Evolutionary conservation across 768 basidiomycete genomes (phyloP).

Genomic region (Lentinula detonsa): DNA sequence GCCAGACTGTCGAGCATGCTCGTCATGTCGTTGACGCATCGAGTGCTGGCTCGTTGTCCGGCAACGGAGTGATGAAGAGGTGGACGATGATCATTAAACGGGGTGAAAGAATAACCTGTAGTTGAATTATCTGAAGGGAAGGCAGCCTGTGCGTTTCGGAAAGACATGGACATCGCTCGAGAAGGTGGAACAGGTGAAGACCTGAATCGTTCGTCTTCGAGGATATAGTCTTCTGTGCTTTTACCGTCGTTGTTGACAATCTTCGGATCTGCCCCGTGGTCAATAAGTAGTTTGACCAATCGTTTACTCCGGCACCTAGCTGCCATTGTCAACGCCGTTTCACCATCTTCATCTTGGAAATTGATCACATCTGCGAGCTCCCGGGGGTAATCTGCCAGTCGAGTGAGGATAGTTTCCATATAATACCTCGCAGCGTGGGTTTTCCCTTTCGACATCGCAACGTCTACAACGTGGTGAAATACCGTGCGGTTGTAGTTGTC

Average conservation of each 20-base stretch:
- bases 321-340: conserved; percentile 95
- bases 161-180: conserved; percentile 61
- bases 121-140: conserved; percentile 41
- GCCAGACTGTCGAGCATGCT: conserved; percentile 86
- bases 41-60: conserved; percentile 81
- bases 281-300: conserved; percentile 90
- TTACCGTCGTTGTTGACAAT: conserved; percentile 92
- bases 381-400: conserved; percentile 88
- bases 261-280: conserved; percentile 95
- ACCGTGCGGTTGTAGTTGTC: conserved; percentile 97
- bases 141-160: conserved; percentile 63
- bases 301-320: conserved; percentile 94
- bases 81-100: conserved; percentile 55
- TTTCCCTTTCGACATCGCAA: conserved; percentile 96
- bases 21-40: conserved; percentile 80
- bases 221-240: conserved; percentile 96
- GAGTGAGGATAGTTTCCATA: conserved; percentile 90
- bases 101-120: conserved; percentile 36
- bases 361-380: conserved; percentile 98
- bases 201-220: conserved; percentile 96
- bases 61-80: conserved; percentile 81
- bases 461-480: conserved; percentile 96
- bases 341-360: conserved; percentile 98
- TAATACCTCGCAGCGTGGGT: conserved; percentile 97
- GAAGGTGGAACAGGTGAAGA: conserved; percentile 82